Base-by-base conservation (phyloP, 495 filamentous ascomycete genomes). In the Aspergillus affinis region DNA sequence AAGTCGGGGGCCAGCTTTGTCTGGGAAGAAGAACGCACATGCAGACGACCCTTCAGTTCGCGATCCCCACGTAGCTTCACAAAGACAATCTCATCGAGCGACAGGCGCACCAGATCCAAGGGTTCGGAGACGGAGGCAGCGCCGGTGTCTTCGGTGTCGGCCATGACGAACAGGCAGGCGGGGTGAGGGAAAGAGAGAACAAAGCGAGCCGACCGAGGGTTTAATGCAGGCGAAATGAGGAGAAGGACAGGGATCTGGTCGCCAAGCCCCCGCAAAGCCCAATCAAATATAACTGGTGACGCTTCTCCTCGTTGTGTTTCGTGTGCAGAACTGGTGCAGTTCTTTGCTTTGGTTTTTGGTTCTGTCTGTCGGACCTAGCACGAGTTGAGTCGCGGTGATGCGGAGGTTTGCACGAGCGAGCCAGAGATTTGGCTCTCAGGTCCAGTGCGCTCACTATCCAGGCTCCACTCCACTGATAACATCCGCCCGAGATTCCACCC, bases 51-150 rank as follows among this genome's bases (percentile, higher is more conserved):
- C 79, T 96, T 94, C 59, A 99, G 81, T 73, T 99, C 95, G 51
- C 94, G 86, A 73, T 98, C 94, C 57, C 94, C 94, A 65, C 94
- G 82, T 32, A 99, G 79, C 83, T 97, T 98, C 61, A 99, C 93
- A 75, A 96, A 96, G 27, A 99, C 94, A 49, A 93, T 85, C 72
- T 99, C 95, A 70, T 97, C 92, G 17, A 99, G 82, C 60, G 90
- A 92, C 51, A 99, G 84, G 53, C 92, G 90, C 58, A 99, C 94
- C 17, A 99, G 86, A 72, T 98, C 95, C 61, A 99, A 87, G 50
- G 93, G 93, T 75, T 96, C 93, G 3, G 90, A 86, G 44, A 91
- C 89, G 52, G 89, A 76, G 45, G 78, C 69, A 50, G 80, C 69
- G 59, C 81, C 76, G 59, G 79, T 80, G 66, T 92, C 89, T 68